These are phyloP conservation scores for Puya raimondii DNA, from an alignment of 176 grass and related monocot genomes.

Conservation along the genomic window DNA sequence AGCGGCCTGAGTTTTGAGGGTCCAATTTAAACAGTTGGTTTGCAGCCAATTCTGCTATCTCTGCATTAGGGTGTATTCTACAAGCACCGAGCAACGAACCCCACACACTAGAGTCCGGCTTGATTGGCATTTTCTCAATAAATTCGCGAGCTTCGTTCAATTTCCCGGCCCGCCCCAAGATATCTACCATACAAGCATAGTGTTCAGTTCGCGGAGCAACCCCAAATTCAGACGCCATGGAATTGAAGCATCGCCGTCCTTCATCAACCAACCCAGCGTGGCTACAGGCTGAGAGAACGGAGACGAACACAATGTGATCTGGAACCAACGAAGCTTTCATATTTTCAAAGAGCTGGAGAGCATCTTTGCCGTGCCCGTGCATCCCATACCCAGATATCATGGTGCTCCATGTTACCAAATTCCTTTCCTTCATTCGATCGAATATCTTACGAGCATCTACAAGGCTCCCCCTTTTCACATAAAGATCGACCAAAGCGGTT, in stretches of 20 bases:
- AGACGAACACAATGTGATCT: constrained; percentile 20
- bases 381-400: constrained; percentile 31
- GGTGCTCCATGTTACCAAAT: constrained; percentile 24
- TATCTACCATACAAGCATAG: constrained; percentile 24
- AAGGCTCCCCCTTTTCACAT: constrained; percentile 6
- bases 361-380: constrained; percentile 18
- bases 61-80: constrained; percentile 22
- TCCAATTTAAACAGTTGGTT: constrained; percentile 19
- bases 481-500: constrained; percentile 20
- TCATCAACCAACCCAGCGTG: constrained; percentile 17
- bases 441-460: constrained; percentile 16
- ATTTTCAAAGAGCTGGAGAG: constrained; percentile 9
- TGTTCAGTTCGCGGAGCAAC: constrained; percentile 14
- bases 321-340: constrained; percentile 16
- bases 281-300: constrained; percentile 21
- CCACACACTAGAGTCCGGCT: constrained; percentile 25
- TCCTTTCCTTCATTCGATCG: constrained; percentile 10
- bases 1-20: constrained; percentile 18
- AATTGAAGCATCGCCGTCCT: constrained; percentile 25
- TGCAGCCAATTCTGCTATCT: constrained; percentile 22
- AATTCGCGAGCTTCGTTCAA: constrained; percentile 22
- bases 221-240: constrained; percentile 13
- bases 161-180: constrained; percentile 22
- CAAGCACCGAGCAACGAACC: constrained; percentile 31
- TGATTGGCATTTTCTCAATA: constrained; percentile 21